Evolutionary conservation across 2,329 filamentous ascomycete genomes (phyloP).

Genomic region (Chaetothyriales sp.): DNA sequence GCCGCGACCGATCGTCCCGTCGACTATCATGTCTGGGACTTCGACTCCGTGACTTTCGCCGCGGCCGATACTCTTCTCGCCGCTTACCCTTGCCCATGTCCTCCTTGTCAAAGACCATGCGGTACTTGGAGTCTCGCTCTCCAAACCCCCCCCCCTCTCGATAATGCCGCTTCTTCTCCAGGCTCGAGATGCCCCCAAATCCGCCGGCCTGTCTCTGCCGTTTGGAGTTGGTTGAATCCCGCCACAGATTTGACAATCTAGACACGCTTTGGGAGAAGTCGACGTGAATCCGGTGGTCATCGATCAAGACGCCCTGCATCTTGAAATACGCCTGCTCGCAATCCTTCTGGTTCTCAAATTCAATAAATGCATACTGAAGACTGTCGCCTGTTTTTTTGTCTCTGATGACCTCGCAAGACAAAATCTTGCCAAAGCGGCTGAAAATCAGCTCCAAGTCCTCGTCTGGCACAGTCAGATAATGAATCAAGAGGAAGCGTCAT

Average conservation of each 20-base stretch:
- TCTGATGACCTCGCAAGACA: constrained; percentile 91
- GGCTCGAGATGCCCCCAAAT: constrained; percentile 75
- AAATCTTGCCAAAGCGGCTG: constrained; percentile 84
- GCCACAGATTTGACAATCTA: constrained; percentile 80
- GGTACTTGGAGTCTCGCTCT: constrained; percentile 43
- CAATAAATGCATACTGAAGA: constrained; percentile 93
- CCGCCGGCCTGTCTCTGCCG: constrained; percentile 55
- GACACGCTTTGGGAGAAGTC: constrained; percentile 93
- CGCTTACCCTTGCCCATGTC: constrained; percentile 38
- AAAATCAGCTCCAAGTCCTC: constrained; percentile 93
- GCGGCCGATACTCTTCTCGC: constrained; percentile 14
- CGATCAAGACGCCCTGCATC: constrained; percentile 94
- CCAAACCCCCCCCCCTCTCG: constrained; percentile 50
- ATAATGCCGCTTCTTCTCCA: constrained; percentile 88
- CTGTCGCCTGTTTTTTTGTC: constrained; percentile 91
- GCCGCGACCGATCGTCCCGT: constrained; percentile 1
- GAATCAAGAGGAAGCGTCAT: background rate
- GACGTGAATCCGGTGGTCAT: constrained; percentile 93
- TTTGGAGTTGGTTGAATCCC: constrained; percentile 71
- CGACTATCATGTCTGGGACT: constrained; percentile 30
- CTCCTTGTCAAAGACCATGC: constrained; percentile 68
- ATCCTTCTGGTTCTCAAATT: constrained; percentile 82
- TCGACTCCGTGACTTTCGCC: constrained; percentile 25
- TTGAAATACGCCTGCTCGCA: constrained; percentile 97
- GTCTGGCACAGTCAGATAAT: constrained; percentile 35